Conservation (phyloP, 352 stramenopile species). For the Pythium aphanidermatum region DNA sequence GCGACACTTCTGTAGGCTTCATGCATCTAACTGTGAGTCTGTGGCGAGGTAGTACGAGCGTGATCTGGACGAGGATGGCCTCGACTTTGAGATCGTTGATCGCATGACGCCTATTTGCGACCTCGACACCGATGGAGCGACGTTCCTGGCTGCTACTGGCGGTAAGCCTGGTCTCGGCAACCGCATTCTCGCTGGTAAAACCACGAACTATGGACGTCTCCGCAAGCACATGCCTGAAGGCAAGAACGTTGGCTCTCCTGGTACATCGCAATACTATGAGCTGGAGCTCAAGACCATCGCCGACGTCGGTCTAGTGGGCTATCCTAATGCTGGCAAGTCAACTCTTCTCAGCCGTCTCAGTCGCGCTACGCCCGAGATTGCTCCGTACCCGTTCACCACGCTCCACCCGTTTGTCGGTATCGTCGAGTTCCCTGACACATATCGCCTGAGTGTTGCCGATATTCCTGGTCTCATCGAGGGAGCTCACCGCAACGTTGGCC, state of each 20-base stretch:
- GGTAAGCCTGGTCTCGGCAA: conserved; percentile 84
- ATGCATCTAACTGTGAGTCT: too few species aligned
- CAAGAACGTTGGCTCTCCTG: conserved; percentile 84
- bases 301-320: conserved; percentile 97
- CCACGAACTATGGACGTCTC: conserved; percentile 70
- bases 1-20: too few species aligned
- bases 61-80: conserved; percentile 60
- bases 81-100: conserved; percentile 82
- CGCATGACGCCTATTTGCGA: conserved; percentile 70
- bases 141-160: conserved; percentile 68
- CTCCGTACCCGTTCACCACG: conserved; percentile 97
- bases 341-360: conserved; percentile 93
- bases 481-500: conserved; percentile 93
- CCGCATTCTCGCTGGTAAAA: conserved; percentile 78
- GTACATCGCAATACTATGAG: conserved; percentile 92
- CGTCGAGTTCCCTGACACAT: conserved; percentile 94
- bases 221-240: conserved; percentile 82
- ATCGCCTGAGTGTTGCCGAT: conserved; percentile 85
- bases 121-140: conserved; percentile 61
- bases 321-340: conserved; percentile 98
- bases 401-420: conserved; percentile 94
- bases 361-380: conserved; percentile 92
- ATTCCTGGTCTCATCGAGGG: conserved; percentile 88
- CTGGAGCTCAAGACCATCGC: conserved; percentile 98
- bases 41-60: conserved; percentile 69